Base-by-base conservation (phyloP, 805 yeast genomes). In the Ogataea methylovora region DNA sequence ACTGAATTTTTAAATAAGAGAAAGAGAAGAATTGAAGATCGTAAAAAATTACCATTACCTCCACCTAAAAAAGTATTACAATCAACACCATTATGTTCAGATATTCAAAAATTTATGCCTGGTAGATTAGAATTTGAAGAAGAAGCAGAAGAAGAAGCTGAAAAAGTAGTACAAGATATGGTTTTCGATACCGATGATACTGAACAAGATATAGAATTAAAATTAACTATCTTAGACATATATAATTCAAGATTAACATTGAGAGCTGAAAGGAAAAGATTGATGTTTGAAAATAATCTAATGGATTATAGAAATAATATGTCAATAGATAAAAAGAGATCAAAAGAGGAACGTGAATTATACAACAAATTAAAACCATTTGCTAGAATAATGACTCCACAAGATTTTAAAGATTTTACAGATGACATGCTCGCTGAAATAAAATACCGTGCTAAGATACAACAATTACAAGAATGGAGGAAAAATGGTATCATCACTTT, bases 101-200 rank as follows among this genome's bases (percentile, higher is more conserved):
- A 94, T 50, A 76, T 92, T 41, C 97, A 92, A 56, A 97, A 96
- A 3, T 92, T 79, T 55, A 92, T 92, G 99, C 99, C 99, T 26
- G 99, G 97, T 28, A 76, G 99, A 51, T 65, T 92, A 41, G 99
- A 92, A 57, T 92, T 92, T 56, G 99, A 92, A 50, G 85, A 81
- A 39, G 99, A 92, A 56, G 87, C 84, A 26, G 98, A 92, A 54
- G 92, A 92, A 49, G 99, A 92, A 36, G 97, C 98, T 0, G 99
- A 92, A 58, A 69, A 81, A 36, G 79, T 92, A 0, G 85, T 92
- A 14, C 92, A 92, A 52, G 98, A 92, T 54, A 85, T 92, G 94
- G 73, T 81, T 2, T 92, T 94, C 51, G 97, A 92, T 48, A 84
- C 90, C 0, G 97, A 90, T 43, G 99, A 92, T 50, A 77, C 79